phyloP scores from a whole-genome alignment of 257 asterid genomes.

The Eustoma russellianum region DNA sequence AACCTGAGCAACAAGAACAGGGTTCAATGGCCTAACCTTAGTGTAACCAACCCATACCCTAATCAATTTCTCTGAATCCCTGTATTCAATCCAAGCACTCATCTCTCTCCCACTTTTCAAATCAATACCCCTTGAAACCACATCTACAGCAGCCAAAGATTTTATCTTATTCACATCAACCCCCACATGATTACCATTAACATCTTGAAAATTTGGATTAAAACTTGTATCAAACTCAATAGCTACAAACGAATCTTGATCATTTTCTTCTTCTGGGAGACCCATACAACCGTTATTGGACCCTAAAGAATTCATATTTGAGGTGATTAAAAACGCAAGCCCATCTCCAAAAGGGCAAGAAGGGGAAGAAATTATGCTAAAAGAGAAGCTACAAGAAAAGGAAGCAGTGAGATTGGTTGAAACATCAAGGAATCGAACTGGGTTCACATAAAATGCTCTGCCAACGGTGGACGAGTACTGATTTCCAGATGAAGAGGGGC shows the following conservation, averaged over 20 bases:
- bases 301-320: conserved; percentile 29
- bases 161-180: conserved; percentile 31
- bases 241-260: conserved; percentile 41
- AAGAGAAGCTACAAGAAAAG: conserved; percentile 57
- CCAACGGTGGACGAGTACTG: conserved; percentile 27
- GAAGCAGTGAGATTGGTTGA: conserved; percentile 45
- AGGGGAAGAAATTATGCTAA: conserved; percentile 28
- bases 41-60: conserved; percentile 50
- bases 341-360: conserved; percentile 76
- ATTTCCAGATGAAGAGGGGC: conserved; percentile 18
- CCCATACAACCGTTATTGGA: conserved; percentile 52
- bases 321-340: conserved; percentile 46
- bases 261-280: conserved; percentile 21
- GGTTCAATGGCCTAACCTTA: conserved; percentile 33
- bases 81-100: conserved; percentile 58
- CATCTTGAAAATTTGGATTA: conserved; percentile 32
- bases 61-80: conserved; percentile 35
- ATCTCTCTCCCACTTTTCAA: conserved; percentile 38
- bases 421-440: conserved; percentile 53
- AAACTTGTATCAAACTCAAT: conserved; percentile 54
- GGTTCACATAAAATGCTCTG: conserved; percentile 46
- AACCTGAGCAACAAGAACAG: conserved; percentile 34
- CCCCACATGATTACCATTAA: conserved; percentile 47
- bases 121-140: conserved; percentile 30
- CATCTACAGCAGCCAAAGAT: conserved; percentile 43